These are phyloP conservation scores for Bidens hawaiensis DNA, from an alignment of 140 eudicot genomes.

Conservation along the genomic window DNA sequence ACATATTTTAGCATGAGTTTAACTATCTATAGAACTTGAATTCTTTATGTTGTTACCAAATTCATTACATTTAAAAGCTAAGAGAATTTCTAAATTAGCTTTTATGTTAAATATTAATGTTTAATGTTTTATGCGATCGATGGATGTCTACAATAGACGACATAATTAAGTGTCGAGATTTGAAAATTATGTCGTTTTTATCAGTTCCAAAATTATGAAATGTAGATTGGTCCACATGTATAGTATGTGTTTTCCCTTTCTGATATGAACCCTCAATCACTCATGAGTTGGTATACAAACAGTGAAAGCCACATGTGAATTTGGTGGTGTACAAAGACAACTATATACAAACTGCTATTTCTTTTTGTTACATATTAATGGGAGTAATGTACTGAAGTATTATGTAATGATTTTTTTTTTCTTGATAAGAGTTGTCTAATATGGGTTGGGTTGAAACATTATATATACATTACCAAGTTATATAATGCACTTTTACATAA, in stretches of 20 bases:
- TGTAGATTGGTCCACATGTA: slow-evolving; percentile 30
- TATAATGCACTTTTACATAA: too few species aligned
- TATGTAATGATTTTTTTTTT: not conserved
- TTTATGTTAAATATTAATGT: too few species aligned
- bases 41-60: not conserved
- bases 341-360: not conserved
- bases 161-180: slow-evolving; percentile 13
- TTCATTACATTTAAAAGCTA: not conserved
- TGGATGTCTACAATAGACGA: not conserved
- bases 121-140: not conserved
- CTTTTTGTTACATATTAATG: not conserved
- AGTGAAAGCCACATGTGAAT: too few species aligned
- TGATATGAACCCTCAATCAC: slow-evolving; percentile 3
- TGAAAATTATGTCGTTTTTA: not conserved
- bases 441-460: not conserved
- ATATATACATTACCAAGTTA: too few species aligned
- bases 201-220: not conserved
- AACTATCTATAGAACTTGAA: not conserved
- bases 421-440: not conserved
- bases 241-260: slow-evolving; percentile 21
- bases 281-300: not conserved
- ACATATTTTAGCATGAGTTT: too few species aligned
- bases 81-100: not conserved
- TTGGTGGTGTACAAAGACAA: not conserved
- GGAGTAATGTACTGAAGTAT: not conserved